Base-by-base conservation (phyloP, 768 basidiomycete genomes). In the Amanita thiersii region DNA sequence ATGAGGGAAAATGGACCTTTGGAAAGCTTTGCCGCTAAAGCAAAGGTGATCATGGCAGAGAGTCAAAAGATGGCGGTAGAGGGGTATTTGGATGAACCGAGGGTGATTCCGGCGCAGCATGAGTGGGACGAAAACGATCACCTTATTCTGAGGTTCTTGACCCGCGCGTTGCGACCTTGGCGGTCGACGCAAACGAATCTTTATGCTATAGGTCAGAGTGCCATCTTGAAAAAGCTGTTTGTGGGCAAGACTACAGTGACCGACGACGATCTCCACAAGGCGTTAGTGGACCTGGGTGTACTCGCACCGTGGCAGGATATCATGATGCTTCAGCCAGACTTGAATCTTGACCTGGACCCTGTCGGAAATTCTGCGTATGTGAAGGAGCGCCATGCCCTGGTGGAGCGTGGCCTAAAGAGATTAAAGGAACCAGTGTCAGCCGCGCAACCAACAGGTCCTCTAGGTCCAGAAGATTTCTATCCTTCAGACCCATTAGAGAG, bases 261-360 rank as follows among this genome's bases (percentile, higher is more conserved):
- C 10, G 65, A 63, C 42, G 51, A 48, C n/a, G 43, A 58, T 15
- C 57, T 74, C 17, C 64, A 72, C 49, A 61, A 60, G 44, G 58
- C 81, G 15, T 64, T 96, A 25, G 55, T 77, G 11, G 77, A 87
- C 33, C 52, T 94, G 10, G 92, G 94, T 5, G 71, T 81, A 5
- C 54, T 86, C 15, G 70, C 83, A 2, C 81, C 85, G 1, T 96
- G 93, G 93, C 79, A 90, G 49, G 81, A 91, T 50, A 47, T 76
- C 21, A 60, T 63, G 4, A 67, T 66, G 5, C 56, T 70, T 23
- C 58, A 61, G 44, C 60, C 60, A 1, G 54, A 60, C 12, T 50
- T 75, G 44, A 58, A 56, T 50, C 60, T 60, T 26, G 56, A 56
- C 47, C 54, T 51, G 33, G 59, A 62, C 44, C 62, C 57, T 44